phyloP scores from a whole-genome alignment of 1,139 yeast genomes.

The Blastobotrys illinoisensis region DNA sequence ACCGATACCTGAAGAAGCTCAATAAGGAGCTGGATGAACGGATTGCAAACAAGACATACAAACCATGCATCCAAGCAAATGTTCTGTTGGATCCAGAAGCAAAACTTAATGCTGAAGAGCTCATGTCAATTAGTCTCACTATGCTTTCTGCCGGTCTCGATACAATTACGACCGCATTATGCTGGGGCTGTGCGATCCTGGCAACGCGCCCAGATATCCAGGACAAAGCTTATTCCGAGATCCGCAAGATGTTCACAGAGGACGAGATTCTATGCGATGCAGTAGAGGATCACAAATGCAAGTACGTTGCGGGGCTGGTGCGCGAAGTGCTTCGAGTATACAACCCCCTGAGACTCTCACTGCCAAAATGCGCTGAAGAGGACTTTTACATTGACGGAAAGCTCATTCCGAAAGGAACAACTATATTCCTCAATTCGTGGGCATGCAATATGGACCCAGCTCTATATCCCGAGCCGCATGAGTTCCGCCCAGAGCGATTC shows the following conservation, averaged over 20 bases:
- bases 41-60: conserved; percentile 20
- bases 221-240: conserved; percentile 36
- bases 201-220: conserved; percentile 46
- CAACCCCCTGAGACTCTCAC: conserved; percentile 60
- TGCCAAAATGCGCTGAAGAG: conserved; percentile 56
- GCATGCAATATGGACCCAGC: conserved; percentile 61
- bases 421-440: conserved; percentile 59
- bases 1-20: conserved; percentile 42
- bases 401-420: conserved; percentile 49
- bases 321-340: conserved; percentile 54
- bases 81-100: conserved; percentile 30
- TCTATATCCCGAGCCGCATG: conserved; percentile 42
- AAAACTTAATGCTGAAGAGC: conserved; percentile 38
- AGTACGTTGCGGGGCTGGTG: conserved; percentile 50
- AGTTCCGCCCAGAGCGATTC: conserved; percentile 56
- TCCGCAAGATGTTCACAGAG: conserved; percentile 34
- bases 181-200: conserved; percentile 51
- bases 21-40: conserved; percentile 24
- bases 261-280: conserved; percentile 44
- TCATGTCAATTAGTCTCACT: conserved; percentile 58
- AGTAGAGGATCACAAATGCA: conserved; percentile 36
- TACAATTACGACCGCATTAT: conserved; percentile 57
- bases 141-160: conserved; percentile 76
- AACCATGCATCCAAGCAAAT: conserved; percentile 42
- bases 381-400: conserved; percentile 38